A percentile compares a stretch with the other conserved stretches of the same genome.
Evolutionary conservation across 306 rosid species (phyloP).

Genomic region (Erythrophleum fordii): DNA sequence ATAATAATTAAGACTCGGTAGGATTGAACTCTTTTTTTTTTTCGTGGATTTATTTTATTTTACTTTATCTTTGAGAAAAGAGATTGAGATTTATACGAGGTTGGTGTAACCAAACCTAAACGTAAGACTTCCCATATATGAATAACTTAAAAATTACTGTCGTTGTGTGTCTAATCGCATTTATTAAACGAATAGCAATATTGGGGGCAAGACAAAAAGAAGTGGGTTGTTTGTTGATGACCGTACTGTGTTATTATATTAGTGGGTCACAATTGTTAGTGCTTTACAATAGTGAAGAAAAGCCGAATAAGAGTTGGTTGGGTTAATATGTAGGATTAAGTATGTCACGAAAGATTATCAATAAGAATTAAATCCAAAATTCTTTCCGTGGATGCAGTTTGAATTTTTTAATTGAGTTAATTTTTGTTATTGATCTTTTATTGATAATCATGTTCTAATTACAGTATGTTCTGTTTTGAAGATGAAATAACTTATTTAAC

Average conservation of each 20-base stretch:
- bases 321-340: no score
- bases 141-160: not conserved
- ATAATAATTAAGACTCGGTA: not conserved
- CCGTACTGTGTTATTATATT: not conserved
- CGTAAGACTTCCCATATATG: not conserved
- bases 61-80: not conserved
- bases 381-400: no score
- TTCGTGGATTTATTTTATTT: not conserved
- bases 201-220: not conserved
- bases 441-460: no score
- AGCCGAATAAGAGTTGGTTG: no score
- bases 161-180: not conserved
- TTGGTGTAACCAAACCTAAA: not conserved
- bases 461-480: no score
- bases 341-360: no score
- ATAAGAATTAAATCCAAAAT: no score
- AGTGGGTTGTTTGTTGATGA: not conserved
- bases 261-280: no score
- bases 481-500: no score
- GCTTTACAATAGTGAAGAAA: no score
- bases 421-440: no score
- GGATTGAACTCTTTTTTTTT: not conserved
- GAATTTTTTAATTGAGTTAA: no score
- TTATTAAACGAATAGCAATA: not conserved
- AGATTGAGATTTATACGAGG: not conserved